These are phyloP conservation scores for Candida gigantensis DNA, from an alignment of 1,139 yeast species.

Conservation along the genomic window DNA sequence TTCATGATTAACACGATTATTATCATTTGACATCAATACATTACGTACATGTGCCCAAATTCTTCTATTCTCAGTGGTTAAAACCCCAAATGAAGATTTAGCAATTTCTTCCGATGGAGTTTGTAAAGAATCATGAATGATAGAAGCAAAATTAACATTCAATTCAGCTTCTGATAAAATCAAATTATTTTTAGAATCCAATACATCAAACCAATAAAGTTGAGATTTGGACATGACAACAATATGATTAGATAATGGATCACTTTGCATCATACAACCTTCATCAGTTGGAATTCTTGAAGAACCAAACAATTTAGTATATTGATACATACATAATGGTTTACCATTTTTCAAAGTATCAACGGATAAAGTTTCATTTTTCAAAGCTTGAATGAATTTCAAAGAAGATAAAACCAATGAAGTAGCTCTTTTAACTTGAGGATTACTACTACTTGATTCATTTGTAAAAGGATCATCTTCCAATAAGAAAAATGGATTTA, in stretches of 20 bases:
- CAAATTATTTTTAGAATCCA: conserved; percentile 69
- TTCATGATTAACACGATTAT: conserved; percentile 58
- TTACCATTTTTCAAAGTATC: conserved; percentile 66
- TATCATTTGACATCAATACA: conserved; percentile 34
- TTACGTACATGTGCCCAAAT: conserved; percentile 79
- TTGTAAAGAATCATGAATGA: conserved; percentile 66
- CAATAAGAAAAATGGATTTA: conserved; percentile 82
- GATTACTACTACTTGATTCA: conserved; percentile 51
- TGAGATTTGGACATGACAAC: conserved; percentile 86
- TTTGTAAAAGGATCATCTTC: conserved; percentile 90
- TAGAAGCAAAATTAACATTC: conserved; percentile 71
- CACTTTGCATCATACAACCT: conserved; percentile 87
- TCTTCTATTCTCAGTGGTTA: conserved; percentile 85
- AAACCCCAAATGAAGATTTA: conserved; percentile 81
- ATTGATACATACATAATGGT: conserved; percentile 87
- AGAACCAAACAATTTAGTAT: conserved; percentile 80
- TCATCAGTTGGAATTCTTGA: conserved; percentile 76
- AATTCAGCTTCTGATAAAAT: conserved; percentile 73
- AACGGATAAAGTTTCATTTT: conserved; percentile 73
- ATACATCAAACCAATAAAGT: conserved; percentile 91
- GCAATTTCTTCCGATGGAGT: conserved; percentile 69
- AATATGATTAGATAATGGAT: conserved; percentile 71
- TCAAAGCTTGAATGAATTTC: conserved; percentile 75
- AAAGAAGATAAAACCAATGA: conserved; percentile 75
- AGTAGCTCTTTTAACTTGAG: conserved; percentile 81